Evolutionary conservation across 2,329 filamentous ascomycete genomes (phyloP), one percentile per base, ranked within the genome.

Genomic region (Endoconidiophora polonica): DNA sequence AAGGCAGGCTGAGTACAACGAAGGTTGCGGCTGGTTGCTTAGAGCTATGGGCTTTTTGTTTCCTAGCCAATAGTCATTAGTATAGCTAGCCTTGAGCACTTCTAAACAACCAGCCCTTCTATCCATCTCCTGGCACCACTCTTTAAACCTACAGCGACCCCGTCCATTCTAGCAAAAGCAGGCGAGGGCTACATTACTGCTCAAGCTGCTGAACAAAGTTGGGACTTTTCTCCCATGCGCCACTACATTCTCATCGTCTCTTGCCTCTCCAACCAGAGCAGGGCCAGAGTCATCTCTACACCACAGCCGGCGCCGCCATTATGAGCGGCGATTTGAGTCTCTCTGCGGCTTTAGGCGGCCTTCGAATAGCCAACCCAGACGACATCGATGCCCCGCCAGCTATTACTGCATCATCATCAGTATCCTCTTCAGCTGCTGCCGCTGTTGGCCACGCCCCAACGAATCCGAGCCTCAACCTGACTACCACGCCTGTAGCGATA

Each of bases 331-430:
- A 94, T 70, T 70, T 94, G 63, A 94, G 85, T 67, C 78, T 96
- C 57, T 91, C 87, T 62, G 84, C 88, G 69, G 86, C 86, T 61
- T 75, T 96, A 61, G 91, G 91, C 61, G 90, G 90, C 60, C 72
- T 98, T 66, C 86, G 90, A 64, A 96, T 98, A 65, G 90, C 91
- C 59, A 98, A 96, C 65, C 90, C 90, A 50, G 88, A 95, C 68
- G 79, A 91, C 67, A 73, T 76, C 56, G 64, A 62, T 42, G 60
- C 55, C 55, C 58, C 51, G 48, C 56, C 50, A 54, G 54, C 37
- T 33, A 26, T 14, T 10, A 48, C 38, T 46, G 54, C 47, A 20
- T 2, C 45, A 57, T 33, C 29, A 33, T 33, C 7, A 33, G 9
- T 12, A 1, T 33, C 29, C 29, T 24, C 26, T 37, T 18, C 43